phyloP scores from a whole-genome alignment of 495 filamentous ascomycete genomes.

The Hypoxylon trugodes region DNA sequence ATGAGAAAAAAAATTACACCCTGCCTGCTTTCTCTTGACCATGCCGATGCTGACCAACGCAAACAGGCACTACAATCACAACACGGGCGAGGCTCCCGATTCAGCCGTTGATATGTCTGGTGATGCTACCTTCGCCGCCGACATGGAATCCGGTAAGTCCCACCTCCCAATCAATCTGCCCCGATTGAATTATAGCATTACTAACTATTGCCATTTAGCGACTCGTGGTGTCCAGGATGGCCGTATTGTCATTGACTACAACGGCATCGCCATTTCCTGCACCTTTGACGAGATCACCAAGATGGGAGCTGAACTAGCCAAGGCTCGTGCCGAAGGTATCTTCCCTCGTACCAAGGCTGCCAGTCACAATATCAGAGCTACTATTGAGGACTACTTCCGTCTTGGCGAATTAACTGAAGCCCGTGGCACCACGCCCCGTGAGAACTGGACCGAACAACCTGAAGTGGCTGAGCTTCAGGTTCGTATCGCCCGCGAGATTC shows the following conservation, averaged over 20 bases:
- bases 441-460: conserved; percentile 23
- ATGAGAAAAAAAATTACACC: no score
- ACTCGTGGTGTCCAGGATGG: background rate
- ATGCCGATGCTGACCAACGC: no score
- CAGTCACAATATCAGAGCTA: conserved; percentile 10
- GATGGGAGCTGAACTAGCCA: conserved; percentile 30
- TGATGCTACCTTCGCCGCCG: background rate
- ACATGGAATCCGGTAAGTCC: conserved; percentile 11
- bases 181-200: background rate
- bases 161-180: background rate
- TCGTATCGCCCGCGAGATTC: conserved; percentile 34
- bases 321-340: conserved; percentile 36
- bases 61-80: no score
- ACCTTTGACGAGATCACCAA: conserved; percentile 4
- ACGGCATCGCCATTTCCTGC: background rate
- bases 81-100: no score
- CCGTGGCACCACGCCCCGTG: conserved; percentile 26
- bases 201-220: conserved; percentile 10
- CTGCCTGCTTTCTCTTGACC: no score
- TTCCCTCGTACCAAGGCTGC: conserved; percentile 36
- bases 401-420: conserved; percentile 9
- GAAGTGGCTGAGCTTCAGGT: conserved; percentile 22
- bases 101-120: background rate
- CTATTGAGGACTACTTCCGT: conserved; percentile 27
- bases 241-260: background rate